Base-by-base conservation (phyloP, 1,284 basidiomycete species). In the Moniliophthora roreri region DNA sequence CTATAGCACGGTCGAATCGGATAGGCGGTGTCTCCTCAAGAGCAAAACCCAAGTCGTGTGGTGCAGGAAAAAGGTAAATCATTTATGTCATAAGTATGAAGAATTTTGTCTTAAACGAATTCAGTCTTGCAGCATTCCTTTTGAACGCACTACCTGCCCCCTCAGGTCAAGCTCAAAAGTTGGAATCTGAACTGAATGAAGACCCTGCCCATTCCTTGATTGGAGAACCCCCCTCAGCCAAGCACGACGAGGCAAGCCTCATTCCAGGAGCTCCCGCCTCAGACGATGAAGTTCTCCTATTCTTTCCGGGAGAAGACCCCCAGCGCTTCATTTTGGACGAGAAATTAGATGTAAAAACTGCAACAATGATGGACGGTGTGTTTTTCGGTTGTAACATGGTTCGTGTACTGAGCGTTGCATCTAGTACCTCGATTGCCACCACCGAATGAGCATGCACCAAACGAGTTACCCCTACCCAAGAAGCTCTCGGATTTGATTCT, bases 331-430 rank as follows among this genome's bases (percentile, higher is more conserved):
- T 87, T 24, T 62, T 83, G 58, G 70, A 76, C 34, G 85, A 86
- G 56, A 73, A 66, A 51, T 58, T 87, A 9, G 78, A 82, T 49
- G 78, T 80, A 32, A 77, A 77, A 49, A 72, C 75, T 24, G 66
- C 70, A 34, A 61, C 78, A 55, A 62, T 82, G 28, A 82, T 84
- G 78, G 74, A 80, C 42, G 76, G 83, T 82, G 56, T 53, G 64
- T 48, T 24, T 35, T 48, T n/a, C n/a, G n/a, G n/a, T n/a, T 18
- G 10, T 18, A 49, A 15, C 16, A 24, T n/a, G 4, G 8, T 18
- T 37, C 15, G 21, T 35, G 2, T 21, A 20, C 37, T 7, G 36
- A n/a, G 18, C 11, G 44, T 20, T 7, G 38, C 28, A 50, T 54
- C 3, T 50, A 87, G 85, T 85, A 7, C 84, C 82, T 13, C 60